These are phyloP conservation scores for Letharia columbiana DNA, from an alignment of 495 filamentous ascomycete species.

Conservation along the genomic window DNA sequence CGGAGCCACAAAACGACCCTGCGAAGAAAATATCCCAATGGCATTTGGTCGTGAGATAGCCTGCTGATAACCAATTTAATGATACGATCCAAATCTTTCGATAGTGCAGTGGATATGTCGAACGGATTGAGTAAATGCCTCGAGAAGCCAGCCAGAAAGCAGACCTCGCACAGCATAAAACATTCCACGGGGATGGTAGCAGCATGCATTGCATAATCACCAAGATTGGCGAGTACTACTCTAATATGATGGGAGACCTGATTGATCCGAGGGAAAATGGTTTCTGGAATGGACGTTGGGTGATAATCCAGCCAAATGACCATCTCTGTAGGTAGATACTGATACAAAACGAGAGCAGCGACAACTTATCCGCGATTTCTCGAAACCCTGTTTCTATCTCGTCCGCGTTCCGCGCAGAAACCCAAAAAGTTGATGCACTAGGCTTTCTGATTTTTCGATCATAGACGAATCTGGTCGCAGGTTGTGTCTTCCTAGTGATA, in stretches of 20 bases:
- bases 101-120: not conserved
- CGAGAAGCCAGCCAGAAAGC: not conserved
- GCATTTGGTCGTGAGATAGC: not conserved
- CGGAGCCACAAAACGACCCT: not conserved
- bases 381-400: conserved; percentile 4
- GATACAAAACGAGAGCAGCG: not conserved
- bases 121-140: not conserved
- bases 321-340: conserved; percentile 9
- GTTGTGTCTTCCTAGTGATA: conserved; percentile 9
- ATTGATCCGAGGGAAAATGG: not conserved
- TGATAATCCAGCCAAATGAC: not conserved
- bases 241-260: conserved; percentile 4
- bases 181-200: not conserved
- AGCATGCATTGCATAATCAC: conserved; percentile 4
- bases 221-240: not conserved
- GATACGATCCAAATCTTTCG: not conserved
- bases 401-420: conserved; percentile 1
- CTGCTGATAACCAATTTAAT: not conserved
- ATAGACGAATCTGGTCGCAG: not conserved
- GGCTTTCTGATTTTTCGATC: conserved; percentile 2
- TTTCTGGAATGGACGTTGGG: not conserved
- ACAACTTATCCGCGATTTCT: not conserved
- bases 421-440: conserved; percentile 7
- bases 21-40: not conserved
- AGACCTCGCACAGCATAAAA: conserved; percentile 3